phyloP scores from a whole-genome alignment of 2,329 filamentous ascomycete species.

The Ilyonectria destructans region DNA sequence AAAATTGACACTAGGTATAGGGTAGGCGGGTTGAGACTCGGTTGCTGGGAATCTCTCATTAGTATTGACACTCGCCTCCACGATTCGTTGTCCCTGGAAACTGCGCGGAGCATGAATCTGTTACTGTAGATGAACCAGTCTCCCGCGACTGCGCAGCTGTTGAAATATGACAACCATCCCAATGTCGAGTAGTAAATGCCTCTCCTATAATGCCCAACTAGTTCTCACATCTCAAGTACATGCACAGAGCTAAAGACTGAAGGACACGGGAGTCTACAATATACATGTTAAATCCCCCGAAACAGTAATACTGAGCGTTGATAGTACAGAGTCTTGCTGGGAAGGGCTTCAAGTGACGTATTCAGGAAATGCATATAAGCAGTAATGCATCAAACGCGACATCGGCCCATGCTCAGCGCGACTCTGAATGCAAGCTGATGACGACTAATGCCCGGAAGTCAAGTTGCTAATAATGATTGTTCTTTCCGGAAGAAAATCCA shows the following conservation, averaged over 20 bases:
- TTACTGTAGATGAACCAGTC: too few species aligned
- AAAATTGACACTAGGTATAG: not conserved
- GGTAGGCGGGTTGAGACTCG: not conserved
- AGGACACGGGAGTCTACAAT: not conserved
- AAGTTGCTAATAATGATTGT: not conserved
- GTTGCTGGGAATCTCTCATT: not conserved
- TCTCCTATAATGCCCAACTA: too few species aligned
- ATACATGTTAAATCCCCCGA: too few species aligned
- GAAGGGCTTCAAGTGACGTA: not conserved
- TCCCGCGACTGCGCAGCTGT: too few species aligned
- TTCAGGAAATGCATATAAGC: slow-evolving; percentile 52
- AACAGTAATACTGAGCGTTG: too few species aligned
- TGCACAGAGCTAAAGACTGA: too few species aligned
- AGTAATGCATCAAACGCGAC: slow-evolving; percentile 55
- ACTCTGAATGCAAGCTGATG: not conserved
- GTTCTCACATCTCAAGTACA: too few species aligned
- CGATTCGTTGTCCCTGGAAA: not conserved
- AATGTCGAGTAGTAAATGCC: too few species aligned
- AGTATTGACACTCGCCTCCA: not conserved
- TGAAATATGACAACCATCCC: too few species aligned
- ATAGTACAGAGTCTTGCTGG: not conserved
- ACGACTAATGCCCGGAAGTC: not conserved
- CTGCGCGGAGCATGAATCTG: too few species aligned
- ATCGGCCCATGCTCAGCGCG: not conserved
- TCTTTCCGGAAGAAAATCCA: not conserved